phyloP scores from a whole-genome alignment of 2,329 filamentous ascomycete genomes.

The Reticulascus tulasneorum region DNA sequence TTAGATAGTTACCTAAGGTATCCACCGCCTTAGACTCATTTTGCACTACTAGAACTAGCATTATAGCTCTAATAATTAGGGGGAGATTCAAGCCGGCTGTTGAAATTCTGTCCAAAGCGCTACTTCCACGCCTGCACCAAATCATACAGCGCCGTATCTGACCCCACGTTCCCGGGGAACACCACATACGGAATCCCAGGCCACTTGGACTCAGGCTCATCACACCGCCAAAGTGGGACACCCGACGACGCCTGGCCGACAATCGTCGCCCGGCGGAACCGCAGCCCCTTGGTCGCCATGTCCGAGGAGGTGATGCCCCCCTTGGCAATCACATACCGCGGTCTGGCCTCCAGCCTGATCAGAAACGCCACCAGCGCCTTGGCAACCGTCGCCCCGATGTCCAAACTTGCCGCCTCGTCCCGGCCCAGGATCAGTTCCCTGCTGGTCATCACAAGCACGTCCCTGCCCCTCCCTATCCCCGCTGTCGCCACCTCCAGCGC shows the following conservation, averaged over 20 bases:
- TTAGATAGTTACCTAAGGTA: too few species aligned
- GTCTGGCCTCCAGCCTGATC: constrained; percentile 37
- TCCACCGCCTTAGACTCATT: too few species aligned
- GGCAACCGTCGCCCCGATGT: constrained; percentile 49
- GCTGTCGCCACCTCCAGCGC: constrained; percentile 30
- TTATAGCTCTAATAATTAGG: too few species aligned
- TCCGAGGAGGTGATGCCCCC: constrained; percentile 57
- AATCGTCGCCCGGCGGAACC: constrained; percentile 48
- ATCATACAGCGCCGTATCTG: constrained; percentile 38
- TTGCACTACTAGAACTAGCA: too few species aligned
- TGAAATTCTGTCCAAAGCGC: too few species aligned
- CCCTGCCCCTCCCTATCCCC: constrained; percentile 38
- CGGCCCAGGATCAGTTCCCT: constrained; percentile 42
- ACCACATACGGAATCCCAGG: constrained; percentile 50
- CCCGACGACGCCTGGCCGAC: constrained; percentile 53
- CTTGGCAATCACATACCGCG: constrained; percentile 54
- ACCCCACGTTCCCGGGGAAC: constrained; percentile 54
- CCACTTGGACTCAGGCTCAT: constrained; percentile 46
- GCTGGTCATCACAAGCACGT: constrained; percentile 57
- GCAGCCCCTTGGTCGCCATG: constrained; percentile 51
- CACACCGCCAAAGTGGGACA: constrained; percentile 54
- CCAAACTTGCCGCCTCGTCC: constrained; percentile 46
- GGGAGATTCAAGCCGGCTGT: too few species aligned
- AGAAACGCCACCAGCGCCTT: constrained; percentile 48
- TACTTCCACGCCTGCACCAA: constrained; percentile 38